Conservation (phyloP, 805 yeast species). For the Candida khao-thaluensis region DNA sequence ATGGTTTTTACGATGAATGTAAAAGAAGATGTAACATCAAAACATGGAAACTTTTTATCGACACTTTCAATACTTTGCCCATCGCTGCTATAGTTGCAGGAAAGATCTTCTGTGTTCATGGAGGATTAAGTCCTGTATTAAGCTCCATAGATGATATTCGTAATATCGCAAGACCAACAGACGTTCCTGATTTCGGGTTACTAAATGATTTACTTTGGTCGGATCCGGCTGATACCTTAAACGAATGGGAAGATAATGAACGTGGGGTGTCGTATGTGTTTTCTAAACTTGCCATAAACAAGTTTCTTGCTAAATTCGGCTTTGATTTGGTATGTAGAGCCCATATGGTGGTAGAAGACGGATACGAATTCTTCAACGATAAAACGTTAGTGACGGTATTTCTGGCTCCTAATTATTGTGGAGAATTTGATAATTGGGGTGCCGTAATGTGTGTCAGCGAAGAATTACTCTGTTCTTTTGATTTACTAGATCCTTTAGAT, state of each 20-base stretch:
- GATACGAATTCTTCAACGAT: slow-evolving; percentile 78
- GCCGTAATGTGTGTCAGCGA: slow-evolving; percentile 97
- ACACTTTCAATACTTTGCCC: slow-evolving; percentile 93
- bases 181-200: slow-evolving; percentile 80
- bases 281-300: slow-evolving; percentile 75
- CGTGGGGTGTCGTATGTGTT: slow-evolving; percentile 82
- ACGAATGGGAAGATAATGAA: slow-evolving; percentile 88
- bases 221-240: slow-evolving; percentile 78
- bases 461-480: slow-evolving; percentile 89
- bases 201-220: slow-evolving; percentile 79
- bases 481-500: slow-evolving; percentile 89
- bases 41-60: slow-evolving; percentile 91
- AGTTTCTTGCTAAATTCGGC: slow-evolving; percentile 69
- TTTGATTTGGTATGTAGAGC: slow-evolving; percentile 83
- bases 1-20: slow-evolving; percentile 98
- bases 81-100: slow-evolving; percentile 95
- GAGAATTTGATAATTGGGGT: slow-evolving; percentile 78
- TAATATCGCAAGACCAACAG: slow-evolving; percentile 76
- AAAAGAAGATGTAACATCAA: slow-evolving; percentile 89
- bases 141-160: slow-evolving; percentile 73
- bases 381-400: slow-evolving; percentile 76
- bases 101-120: slow-evolving; percentile 89
- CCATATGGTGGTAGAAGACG: slow-evolving; percentile 89
- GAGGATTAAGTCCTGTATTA: slow-evolving; percentile 76
- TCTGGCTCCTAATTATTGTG: slow-evolving; percentile 82